Base-by-base conservation (phyloP, 768 basidiomycete genomes). In the Guyanaporus albipodus region DNA sequence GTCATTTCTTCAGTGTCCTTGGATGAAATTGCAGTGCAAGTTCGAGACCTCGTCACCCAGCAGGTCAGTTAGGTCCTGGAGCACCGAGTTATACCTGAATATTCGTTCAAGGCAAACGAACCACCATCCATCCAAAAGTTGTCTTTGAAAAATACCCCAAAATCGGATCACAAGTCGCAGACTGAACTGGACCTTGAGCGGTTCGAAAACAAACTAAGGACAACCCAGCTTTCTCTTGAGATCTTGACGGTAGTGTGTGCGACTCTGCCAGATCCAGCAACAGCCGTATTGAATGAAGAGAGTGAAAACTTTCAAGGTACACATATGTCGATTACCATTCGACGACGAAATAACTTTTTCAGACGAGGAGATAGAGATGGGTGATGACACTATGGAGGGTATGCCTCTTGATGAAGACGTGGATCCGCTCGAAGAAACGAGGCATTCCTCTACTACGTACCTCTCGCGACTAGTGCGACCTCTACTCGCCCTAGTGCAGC, bases 211-310 rank as follows among this genome's bases (percentile, higher is more conserved):
- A 77, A 70, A 44, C 64, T 96, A 42, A 75, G 83, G 55, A 87
- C 86, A 2, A 75, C 90, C 10, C 85, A 87, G 53, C 75, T 93
- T 26, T 81, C 86, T n/a, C 72, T 96, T 22, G 93, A 97, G 67
- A 81, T 96, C 39, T 65, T 96, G 52, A 94, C 91, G 0, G 86
- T 86, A 24, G 72, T 78, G n/a, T 96, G 90, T 61, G 92, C 92
- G 17, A 89, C 83, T 6, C 68, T 96, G 32, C 90, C 90, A 5
- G 90, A 91, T 56, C 80, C 85, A 15, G 80, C 83, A 44, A 69
- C 73, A 35, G 66, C 61, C 23, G 53, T 59, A 0, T 61, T 62
- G 15, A 65, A 66, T 10, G 68, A 69, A 27, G 63, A 60, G 45
- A 58, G 55, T 32, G 70, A 62, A 8, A 65, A 58, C n/a, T 61